Evolutionary conservation across 441 rosid genomes (phyloP), one percentile per base, ranked within the genome.

Genomic region (Omphalea diandra): DNA sequence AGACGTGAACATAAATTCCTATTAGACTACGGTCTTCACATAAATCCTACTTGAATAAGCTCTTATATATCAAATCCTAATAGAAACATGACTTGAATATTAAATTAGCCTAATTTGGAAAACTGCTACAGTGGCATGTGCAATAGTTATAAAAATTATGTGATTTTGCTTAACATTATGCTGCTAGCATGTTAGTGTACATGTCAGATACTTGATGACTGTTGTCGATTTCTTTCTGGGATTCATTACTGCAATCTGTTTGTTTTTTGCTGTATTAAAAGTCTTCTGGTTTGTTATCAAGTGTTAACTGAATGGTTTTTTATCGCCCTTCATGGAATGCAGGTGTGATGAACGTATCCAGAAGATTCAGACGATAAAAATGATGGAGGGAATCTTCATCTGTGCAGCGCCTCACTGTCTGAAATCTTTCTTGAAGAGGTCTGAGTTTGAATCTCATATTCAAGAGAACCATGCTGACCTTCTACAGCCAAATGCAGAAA

Each of bases 381-480:
- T 92, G 82, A 89, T 95, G 98, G 98, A 92, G 77, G 99, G 99
- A 50, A 87, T 95, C 76, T 90, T 87, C 84, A 86, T 95, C 58
- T 95, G 97, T 79, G 99, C 99, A 57, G 99, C 97, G 58, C 94
- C 98, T 75, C 97, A 95, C 76, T 95, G 98, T 79, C 94, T 95
- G 32, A 88, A 84, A 71, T 95, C 99, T 41, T 92, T 92, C 82
- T 58, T 92, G 68, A 90, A 92, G 81, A 88, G 84, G 75, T 43
- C 56, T 10, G 97, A 90, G 29, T 95, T 92, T 58, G 97, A 92
- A 79, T 73, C 83, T 32, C 99, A 92, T 79, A 89, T 95, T 53
- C 84, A 88, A 36, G 82, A 80, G 69, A 83, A 70, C 70, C 98
- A 90, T 73, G 75, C 83, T 7, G 83, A 80, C 71, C 93, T 90